A percentile compares a stretch with the other conserved stretches of the same genome.
Evolutionary conservation across 257 asterid genomes (phyloP).

Genomic region (Mentha longifolia): DNA sequence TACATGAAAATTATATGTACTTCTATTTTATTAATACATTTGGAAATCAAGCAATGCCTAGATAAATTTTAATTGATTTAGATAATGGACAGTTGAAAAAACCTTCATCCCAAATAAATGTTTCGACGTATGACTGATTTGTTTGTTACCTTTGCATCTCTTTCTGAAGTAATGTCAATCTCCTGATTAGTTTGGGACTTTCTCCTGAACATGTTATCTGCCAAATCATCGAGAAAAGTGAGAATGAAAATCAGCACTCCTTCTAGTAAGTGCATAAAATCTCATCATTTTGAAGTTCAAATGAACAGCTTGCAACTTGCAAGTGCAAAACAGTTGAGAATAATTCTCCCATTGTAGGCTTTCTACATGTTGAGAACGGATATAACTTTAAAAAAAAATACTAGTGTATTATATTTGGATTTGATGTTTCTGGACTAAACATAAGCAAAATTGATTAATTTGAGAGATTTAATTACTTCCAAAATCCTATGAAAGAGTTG

Average conservation of each 20-base stretch:
- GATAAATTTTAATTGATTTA: not conserved
- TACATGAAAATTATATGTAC: not conserved
- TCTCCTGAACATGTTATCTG: conserved; percentile 68
- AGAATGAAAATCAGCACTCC: not conserved
- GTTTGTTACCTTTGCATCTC: conserved; percentile 62
- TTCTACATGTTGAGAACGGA: no score
- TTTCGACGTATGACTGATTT: not conserved
- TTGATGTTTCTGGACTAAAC: no score
- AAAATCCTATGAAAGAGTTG: no score
- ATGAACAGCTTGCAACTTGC: not conserved
- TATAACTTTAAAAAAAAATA: no score
- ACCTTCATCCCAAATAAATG: not conserved
- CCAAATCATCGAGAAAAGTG: conserved; percentile 12
- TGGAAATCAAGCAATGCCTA: not conserved
- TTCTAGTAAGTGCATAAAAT: not conserved
- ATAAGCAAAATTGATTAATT: no score
- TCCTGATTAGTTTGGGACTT: conserved; percentile 52
- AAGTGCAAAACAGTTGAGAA: not conserved
- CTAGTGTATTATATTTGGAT: no score
- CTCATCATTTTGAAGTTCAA: not conserved
- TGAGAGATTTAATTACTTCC: no score
- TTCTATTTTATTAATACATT: not conserved
- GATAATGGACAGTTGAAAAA: not conserved
- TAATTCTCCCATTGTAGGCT: no score
- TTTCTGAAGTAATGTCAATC: conserved; percentile 42